phyloP scores from a whole-genome alignment of 768 basidiomycete species.

The Kockovaella imperatae region DNA sequence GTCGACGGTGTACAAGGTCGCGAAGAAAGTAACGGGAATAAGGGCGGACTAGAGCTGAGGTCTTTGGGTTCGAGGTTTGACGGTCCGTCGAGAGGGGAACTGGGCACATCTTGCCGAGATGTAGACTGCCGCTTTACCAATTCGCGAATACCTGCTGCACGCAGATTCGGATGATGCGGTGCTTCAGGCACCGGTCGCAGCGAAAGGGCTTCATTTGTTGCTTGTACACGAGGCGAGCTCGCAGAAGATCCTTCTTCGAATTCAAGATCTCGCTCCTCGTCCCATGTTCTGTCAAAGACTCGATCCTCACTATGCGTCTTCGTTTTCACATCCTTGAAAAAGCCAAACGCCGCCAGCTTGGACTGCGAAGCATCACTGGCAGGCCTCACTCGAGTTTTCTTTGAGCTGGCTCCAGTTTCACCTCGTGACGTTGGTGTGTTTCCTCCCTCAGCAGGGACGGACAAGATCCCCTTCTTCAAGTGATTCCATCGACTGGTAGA shows the following conservation, averaged over 20 bases:
- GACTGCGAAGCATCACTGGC: too few species aligned
- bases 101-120: too few species aligned
- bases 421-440: not conserved
- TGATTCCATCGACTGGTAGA: constrained; percentile 1
- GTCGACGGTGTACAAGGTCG: too few species aligned
- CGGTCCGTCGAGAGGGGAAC: too few species aligned
- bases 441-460: not conserved
- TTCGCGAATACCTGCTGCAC: constrained; percentile 26
- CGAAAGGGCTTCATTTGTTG: not conserved
- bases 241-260: constrained; percentile 4
- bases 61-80: too few species aligned
- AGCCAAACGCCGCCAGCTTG: constrained; percentile 29
- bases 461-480: constrained; percentile 10
- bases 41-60: too few species aligned
- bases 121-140: constrained; percentile 6
- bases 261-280: constrained; percentile 24
- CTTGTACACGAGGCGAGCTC: not conserved
- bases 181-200: constrained; percentile 21
- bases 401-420: constrained; percentile 7
- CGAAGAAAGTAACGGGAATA: too few species aligned
- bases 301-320: not conserved
- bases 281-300: constrained; percentile 22
- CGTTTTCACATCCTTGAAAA: constrained; percentile 8
- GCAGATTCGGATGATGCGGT: constrained; percentile 24
- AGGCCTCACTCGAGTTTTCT: not conserved